Evolutionary conservation across 441 rosid species (phyloP).

Genomic region (Syzygium syzygioides): DNA sequence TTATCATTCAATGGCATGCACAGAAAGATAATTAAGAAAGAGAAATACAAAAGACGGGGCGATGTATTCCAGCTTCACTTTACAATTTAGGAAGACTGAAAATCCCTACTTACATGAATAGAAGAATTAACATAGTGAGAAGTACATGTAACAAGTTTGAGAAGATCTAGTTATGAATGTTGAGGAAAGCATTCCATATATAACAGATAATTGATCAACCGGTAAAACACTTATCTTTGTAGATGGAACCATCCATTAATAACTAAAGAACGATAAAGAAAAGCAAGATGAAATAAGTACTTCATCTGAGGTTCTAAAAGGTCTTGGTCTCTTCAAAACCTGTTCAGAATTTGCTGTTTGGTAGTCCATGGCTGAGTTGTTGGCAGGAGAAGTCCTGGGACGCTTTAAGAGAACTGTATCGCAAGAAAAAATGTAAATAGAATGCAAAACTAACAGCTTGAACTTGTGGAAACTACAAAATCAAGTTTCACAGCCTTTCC

Average conservation of each 20-base stretch:
- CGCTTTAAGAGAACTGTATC: slow-evolving; percentile 46
- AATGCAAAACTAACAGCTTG: neutral
- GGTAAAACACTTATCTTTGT: no score
- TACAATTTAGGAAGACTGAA: neutral
- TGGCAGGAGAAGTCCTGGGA: slow-evolving; percentile 53
- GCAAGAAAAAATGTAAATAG: neutral
- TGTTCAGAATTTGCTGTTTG: slow-evolving; percentile 60
- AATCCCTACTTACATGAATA: neutral
- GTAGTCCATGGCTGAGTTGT: slow-evolving; percentile 47
- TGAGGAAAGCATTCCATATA: neutral
- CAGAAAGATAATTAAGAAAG: no score
- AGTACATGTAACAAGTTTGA: neutral
- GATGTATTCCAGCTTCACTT: neutral
- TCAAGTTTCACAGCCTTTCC: neutral
- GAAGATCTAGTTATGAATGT: neutral
- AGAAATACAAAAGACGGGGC: accelerated
- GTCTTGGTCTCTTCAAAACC: slow-evolving; percentile 53
- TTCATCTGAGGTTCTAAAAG: slow-evolving; percentile 56
- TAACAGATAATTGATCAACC: accelerated
- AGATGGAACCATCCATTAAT: neutral
- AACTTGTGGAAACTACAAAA: no score
- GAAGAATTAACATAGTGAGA: neutral
- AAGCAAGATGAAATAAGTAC: slow-evolving; percentile 11
- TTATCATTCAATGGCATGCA: no score
- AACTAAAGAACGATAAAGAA: neutral